Evolutionary conservation across 2,329 filamentous ascomycete genomes (phyloP), one percentile per base, ranked within the genome.

Genomic region (Dryadomyces sulphureus): DNA sequence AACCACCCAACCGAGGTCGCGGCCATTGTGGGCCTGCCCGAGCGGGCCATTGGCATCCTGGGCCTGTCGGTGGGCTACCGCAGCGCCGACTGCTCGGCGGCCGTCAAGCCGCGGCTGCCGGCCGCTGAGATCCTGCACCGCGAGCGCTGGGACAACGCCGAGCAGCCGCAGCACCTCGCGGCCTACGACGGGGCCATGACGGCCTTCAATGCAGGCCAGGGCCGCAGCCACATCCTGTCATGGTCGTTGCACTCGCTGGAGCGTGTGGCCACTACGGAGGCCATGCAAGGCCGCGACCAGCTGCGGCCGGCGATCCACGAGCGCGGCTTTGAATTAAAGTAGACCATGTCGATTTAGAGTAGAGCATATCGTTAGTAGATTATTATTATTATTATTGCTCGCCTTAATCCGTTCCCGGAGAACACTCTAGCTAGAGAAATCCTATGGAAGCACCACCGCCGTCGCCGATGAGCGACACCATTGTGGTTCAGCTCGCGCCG

Each of bases 1-100:
- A 60, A 60, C 45, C 49, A 50, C 1, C 50, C 59, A 2, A 52
- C 48, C 11, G 56, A 60, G 46, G 47, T 61, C 3, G 55, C 57
- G 0, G 46, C 47, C 1, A 45, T 61, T 41, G 54, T 60, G n/a
- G 43, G 41, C 3, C 50, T 60, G 40, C 59, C 59, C 11, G 43
- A 52, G 17, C 57, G 59, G 5, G 55, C 56, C n/a, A 46, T 60
- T 20, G 57, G 53, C 3, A 48, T 61, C 6, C 59, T 60, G 27
- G 59, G 57, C 7, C 24, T 61, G 22, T 56, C 58, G 1, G 41
- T 61, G 12, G 59, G 59, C 20, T 36, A 39, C 22, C 58, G 57
- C 2, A 52, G 57, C 22, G 49, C 53, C 1, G 49, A 45, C 8
- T 47, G 46, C 27, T 34, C 54, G 7, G 54, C 55, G 21, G 36